Evolutionary conservation across 2,329 filamentous ascomycete species (phyloP), one percentile per base, ranked within the genome.

Genomic region (Cytospora chrysosperma): DNA sequence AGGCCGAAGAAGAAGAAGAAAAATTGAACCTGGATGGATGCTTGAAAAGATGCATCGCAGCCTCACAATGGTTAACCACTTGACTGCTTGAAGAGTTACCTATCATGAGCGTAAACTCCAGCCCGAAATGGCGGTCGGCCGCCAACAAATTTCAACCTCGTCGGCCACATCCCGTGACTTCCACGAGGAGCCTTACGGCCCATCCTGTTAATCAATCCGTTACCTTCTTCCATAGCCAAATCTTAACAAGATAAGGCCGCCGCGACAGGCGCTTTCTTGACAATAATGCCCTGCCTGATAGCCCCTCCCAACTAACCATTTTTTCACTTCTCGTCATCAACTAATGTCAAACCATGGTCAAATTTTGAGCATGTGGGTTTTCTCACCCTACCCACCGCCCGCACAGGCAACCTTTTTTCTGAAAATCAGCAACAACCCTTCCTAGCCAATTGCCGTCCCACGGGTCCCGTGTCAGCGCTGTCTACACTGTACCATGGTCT

Each of bases 91-190:
- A 43, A n/a, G 10, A n/a, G n/a, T n/a, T n/a, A n/a, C n/a, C n/a
- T n/a, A n/a, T 47, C 21, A 24, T 47, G 28, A 54, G 62, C 59
- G 55, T 43, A 37, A 50, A 54, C 40, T 50, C 50, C 49, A 50
- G 63, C 59, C 50, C 55, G 30, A 52, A 65, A 50, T 59, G 53
- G 63, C 63, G 59, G 63, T 65, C 51, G 56, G 59, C 55, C 30
- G 60, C 50, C 56, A 37, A 50, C 56, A 59, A 53, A 55, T 65
- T 62, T 62, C 27, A 63, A 43, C 51, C 60, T 59, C 56, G 53
- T 63, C 37, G 55, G 63, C 43, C 52, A 63, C 24, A 54, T 59
- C 56, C 60, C 63, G 56, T 55, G 49, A 28, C 4, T 34, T 24
- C n/a, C n/a, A 47, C 10, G 43, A 24, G 37, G 19, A 43, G 37